Evolutionary conservation across 2,329 filamentous ascomycete genomes (phyloP).

Genomic region (Colletotrichum plurivorum): DNA sequence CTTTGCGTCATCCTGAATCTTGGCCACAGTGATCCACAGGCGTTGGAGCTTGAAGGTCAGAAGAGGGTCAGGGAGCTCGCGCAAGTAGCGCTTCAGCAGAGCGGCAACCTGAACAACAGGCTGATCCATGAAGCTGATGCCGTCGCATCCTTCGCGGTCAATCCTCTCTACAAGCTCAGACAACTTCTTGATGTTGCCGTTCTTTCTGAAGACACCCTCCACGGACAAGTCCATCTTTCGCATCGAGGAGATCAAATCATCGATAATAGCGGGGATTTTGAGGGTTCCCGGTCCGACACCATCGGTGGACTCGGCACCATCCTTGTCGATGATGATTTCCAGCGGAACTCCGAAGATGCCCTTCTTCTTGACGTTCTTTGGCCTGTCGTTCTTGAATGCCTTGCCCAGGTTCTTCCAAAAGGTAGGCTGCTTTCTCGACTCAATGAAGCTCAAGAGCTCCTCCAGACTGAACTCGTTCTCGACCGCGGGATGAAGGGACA

Average conservation of each 20-base stretch:
- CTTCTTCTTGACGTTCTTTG: conserved; percentile 87
- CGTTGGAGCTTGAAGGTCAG: conserved; percentile 95
- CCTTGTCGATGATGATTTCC: conserved; percentile 90
- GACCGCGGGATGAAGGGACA: conserved; percentile 94
- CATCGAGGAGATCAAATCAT: conserved; percentile 95
- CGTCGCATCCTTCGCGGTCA: conserved; percentile 87
- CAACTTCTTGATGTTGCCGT: conserved; percentile 96
- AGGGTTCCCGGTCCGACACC: conserved; percentile 93
- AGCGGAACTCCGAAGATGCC: conserved; percentile 92
- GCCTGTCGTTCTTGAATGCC: conserved; percentile 90
- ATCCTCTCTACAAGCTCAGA: conserved; percentile 89
- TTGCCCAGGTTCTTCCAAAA: conserved; percentile 99
- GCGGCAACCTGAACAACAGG: conserved; percentile 95
- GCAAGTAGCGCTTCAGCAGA: conserved; percentile 92
- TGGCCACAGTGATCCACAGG: conserved; percentile 91
- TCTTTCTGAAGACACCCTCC: conserved; percentile 98
- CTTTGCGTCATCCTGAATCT: conserved; percentile 85
- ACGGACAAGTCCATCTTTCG: conserved; percentile 99
- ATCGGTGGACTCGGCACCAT: conserved; percentile 97
- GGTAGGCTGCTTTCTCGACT: conserved; percentile 87
- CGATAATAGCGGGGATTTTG: conserved; percentile 93
- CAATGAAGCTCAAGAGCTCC: conserved; percentile 91
- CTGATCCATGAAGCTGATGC: conserved; percentile 88
- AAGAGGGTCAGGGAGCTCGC: conserved; percentile 93
- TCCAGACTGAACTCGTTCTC: conserved; percentile 94